Evolutionary conservation across 257 asterid species (phyloP), one percentile per base, ranked within the genome.

Genomic region (Solanum virginianum): DNA sequence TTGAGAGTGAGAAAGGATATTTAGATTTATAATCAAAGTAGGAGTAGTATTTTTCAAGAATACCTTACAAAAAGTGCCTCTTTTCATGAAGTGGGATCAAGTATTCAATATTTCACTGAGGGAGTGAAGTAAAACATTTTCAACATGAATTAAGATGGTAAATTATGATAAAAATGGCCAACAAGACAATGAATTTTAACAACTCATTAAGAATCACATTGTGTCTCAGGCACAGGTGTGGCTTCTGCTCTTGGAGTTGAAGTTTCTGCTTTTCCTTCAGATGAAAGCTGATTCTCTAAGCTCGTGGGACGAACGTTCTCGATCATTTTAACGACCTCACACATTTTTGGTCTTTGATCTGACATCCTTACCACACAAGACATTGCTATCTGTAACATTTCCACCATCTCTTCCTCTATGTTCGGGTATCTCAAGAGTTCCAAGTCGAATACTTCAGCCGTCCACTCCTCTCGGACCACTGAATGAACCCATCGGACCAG

Each of bases 381-480:
- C 93, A 94, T 90, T 0, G 92, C 96, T 71, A 94, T 92, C 88
- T 92, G 98, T 24, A 94, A 80, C 92, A 93, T 87, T 89, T 92
- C 98, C 57, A 94, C 96, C 87, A 94, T 79, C 75, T 94, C 96
- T 41, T 94, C 98, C 90, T 94, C 98, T 13, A 93, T 94, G 24
- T 92, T 91, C 0, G 97, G 94, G 88, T 77, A 89, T 92, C 92
- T 92, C 41, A 94, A 68, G 41, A 94, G 87, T 87, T 92, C 94
- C 47, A 93, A 80, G 22, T 94, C 97, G n/a, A 94, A 94, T 74
- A 94, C 98, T 85, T 94, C 98, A 0, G 94, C 98, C 0, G 97
- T 93, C 98, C 98, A 94, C 89, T 94, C 98, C 86, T 94, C 98
- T 17, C 98, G 85, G 15, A 94, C 98, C 0, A 94, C 97, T 2